A percentile compares a stretch with the other conserved stretches of the same genome.
Evolutionary conservation across 176 grass and related monocot genomes (phyloP).

Genomic region (Oryza australiensis): DNA sequence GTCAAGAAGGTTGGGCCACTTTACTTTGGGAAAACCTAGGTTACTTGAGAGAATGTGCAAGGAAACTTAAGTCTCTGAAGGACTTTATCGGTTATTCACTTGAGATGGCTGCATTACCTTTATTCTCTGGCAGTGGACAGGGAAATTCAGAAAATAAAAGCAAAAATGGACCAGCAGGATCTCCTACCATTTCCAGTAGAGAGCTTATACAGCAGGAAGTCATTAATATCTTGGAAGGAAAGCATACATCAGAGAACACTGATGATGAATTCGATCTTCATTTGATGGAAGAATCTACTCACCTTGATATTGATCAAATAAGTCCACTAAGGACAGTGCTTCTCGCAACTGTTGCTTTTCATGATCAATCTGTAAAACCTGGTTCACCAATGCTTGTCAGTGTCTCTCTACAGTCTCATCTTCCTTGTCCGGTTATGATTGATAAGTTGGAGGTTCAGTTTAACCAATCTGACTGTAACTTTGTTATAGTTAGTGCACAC

Average conservation of each 20-base stretch:
- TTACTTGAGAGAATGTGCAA: slow-evolving; percentile 82
- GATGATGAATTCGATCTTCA: slow-evolving; percentile 42
- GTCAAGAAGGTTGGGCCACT: slow-evolving; percentile 82
- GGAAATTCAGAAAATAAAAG: slow-evolving; percentile 50
- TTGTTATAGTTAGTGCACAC: slow-evolving; percentile 60
- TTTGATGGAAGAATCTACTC: slow-evolving; percentile 49
- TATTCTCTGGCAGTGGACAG: slow-evolving; percentile 50
- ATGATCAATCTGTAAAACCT: slow-evolving; percentile 89
- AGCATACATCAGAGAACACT: slow-evolving; percentile 29
- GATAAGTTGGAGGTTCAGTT: slow-evolving; percentile 89
- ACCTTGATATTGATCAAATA: slow-evolving; percentile 81
- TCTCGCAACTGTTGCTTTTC: slow-evolving; percentile 82
- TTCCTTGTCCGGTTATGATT: slow-evolving; percentile 66
- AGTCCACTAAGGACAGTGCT: slow-evolving; percentile 76
- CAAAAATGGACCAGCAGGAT: slow-evolving; percentile 70
- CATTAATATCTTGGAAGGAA: slow-evolving; percentile 47
- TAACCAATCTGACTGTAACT: slow-evolving; percentile 84
- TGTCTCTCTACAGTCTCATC: slow-evolving; percentile 86
- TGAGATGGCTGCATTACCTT: slow-evolving; percentile 90
- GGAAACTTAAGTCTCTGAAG: slow-evolving; percentile 69
- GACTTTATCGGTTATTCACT: slow-evolving; percentile 89
- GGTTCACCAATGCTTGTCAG: slow-evolving; percentile 63
- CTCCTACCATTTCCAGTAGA: slow-evolving; percentile 72
- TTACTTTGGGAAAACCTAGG: slow-evolving; percentile 92
- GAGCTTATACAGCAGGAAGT: slow-evolving; percentile 66